Conservation (phyloP, 768 basidiomycete genomes). For the Mycena leptocephala region DNA sequence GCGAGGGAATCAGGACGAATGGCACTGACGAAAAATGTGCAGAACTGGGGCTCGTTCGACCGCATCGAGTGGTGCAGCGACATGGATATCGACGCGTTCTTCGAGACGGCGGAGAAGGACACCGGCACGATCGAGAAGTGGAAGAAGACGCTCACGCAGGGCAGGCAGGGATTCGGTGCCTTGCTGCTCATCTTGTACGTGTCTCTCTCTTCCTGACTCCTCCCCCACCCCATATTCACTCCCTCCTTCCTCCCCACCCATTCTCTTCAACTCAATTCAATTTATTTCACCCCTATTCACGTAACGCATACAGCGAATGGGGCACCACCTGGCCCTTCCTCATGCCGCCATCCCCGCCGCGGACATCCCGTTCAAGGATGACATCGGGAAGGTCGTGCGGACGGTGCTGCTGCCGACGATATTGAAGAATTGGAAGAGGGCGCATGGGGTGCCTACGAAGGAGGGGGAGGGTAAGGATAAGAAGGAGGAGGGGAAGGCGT, state of each 20-base stretch:
- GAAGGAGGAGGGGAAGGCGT: no score
- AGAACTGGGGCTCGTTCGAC: slow-evolving; percentile 44
- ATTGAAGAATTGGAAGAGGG: slow-evolving; percentile 18
- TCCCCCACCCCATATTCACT: no score
- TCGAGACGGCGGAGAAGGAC: slow-evolving; percentile 1
- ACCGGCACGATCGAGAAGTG: slow-evolving; percentile 26
- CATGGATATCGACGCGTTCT: slow-evolving; percentile 9
- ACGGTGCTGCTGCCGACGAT: slow-evolving; percentile 14
- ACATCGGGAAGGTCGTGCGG: slow-evolving; percentile 41
- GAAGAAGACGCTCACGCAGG: slow-evolving; percentile 36
- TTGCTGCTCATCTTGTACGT: slow-evolving; percentile 39
- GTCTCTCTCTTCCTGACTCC: neutral
- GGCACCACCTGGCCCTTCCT: slow-evolving; percentile 46
- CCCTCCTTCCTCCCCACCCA: no score
- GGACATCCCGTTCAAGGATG: slow-evolving; percentile 41
- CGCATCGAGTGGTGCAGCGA: slow-evolving; percentile 40
- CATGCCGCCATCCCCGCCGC: slow-evolving; percentile 41
- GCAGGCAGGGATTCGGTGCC: slow-evolving; percentile 41
- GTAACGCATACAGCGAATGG: slow-evolving; percentile 44
- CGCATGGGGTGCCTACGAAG: slow-evolving; percentile 3
- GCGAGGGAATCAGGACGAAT: no score
- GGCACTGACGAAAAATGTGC: no score
- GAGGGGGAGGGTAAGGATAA: no score
- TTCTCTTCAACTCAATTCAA: no score
- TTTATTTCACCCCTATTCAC: no score